Conservation (phyloP, 23 red algal genomes). For the Cyanidium caldarium region DNA sequence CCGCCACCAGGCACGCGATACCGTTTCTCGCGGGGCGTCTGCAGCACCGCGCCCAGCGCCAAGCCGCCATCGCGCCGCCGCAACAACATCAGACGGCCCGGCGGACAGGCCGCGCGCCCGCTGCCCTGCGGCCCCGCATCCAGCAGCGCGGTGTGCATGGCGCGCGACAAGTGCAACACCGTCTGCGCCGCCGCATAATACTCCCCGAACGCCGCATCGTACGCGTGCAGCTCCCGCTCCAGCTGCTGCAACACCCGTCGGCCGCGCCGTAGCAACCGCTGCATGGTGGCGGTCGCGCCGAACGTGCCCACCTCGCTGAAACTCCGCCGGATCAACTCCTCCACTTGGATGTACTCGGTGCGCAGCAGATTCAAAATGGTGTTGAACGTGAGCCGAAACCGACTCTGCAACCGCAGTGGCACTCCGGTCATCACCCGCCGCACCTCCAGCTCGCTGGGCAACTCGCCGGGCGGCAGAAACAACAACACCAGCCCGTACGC, state of each 20-base stretch:
- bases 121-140: background rate
- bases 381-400: constrained; percentile 94
- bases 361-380: constrained; percentile 96
- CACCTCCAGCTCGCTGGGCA: constrained; percentile 56
- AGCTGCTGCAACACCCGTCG: constrained; percentile 19
- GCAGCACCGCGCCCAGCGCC: background rate
- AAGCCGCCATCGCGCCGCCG: background rate
- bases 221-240: constrained; percentile 12
- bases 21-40: background rate
- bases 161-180: background rate
- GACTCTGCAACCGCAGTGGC: constrained; percentile 37
- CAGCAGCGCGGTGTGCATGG: background rate
- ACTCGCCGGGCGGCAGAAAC: constrained; percentile 27
- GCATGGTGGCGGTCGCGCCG: constrained; percentile 19
- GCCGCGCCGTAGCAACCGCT: constrained; percentile 32
- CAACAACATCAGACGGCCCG: background rate
- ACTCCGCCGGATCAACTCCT: constrained; percentile 87
- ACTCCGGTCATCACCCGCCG: constrained; percentile 52
- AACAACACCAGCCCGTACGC: constrained; percentile 13
- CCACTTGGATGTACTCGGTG: constrained; percentile 74
- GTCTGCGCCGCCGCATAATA: background rate
- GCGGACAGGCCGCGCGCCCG: background rate
- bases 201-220: background rate
- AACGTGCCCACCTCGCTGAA: constrained; percentile 73
- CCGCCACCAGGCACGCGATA: background rate